Evolutionary conservation across 768 basidiomycete genomes (phyloP).

Genomic region (Suillus luteus): DNA sequence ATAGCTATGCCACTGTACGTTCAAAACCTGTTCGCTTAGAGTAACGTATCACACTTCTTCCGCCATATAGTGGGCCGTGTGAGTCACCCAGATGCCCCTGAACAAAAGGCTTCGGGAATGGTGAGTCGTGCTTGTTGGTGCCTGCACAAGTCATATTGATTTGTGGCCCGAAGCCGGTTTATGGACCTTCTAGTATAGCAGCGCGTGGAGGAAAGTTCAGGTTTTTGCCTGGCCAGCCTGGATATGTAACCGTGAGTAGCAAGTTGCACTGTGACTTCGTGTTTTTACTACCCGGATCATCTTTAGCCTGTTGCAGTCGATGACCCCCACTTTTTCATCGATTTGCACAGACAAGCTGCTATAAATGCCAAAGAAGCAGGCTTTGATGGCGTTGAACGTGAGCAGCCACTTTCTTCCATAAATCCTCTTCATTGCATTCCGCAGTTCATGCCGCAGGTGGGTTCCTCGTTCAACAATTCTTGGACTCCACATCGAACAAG

Average conservation of each 20-base stretch:
- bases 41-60: not conserved
- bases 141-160: not conserved
- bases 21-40: not conserved
- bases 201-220: conserved; percentile 46
- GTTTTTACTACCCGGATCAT: not conserved
- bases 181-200: conserved; percentile 37
- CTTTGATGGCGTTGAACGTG: conserved; percentile 57
- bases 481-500: conserved; percentile 48
- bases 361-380: conserved; percentile 53
- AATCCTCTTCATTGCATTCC: not conserved
- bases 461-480: conserved; percentile 51
- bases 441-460: conserved; percentile 48
- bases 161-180: conserved; percentile 38
- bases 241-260: not conserved
- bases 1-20: conserved; percentile 43
- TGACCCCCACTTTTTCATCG: conserved; percentile 43
- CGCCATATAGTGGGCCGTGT: conserved; percentile 25
- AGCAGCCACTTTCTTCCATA: conserved; percentile 15
- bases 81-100: conserved; percentile 40
- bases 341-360: conserved; percentile 45
- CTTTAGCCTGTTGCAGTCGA: conserved; percentile 41
- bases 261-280: not conserved
- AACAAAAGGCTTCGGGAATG: conserved; percentile 39
- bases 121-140: conserved; percentile 7
- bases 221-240: conserved; percentile 37